Conservation (phyloP, 176 grass and related monocot genomes). For the Carex parvula region DNA sequence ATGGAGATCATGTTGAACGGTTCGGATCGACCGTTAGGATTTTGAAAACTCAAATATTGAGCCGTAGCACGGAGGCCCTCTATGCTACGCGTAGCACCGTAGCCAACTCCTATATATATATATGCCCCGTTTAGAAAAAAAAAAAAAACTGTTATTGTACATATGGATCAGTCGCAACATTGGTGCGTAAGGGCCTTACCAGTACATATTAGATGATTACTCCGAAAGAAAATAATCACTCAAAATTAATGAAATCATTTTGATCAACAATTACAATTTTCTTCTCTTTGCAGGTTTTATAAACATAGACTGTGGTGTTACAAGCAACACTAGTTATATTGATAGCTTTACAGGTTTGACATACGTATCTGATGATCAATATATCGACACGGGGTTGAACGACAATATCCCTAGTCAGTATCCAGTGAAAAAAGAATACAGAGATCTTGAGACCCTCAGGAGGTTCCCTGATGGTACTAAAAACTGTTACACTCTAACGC, state of each 20-base stretch:
- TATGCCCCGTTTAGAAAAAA: no score
- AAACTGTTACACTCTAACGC: slow-evolving; percentile 29
- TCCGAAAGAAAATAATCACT: not conserved
- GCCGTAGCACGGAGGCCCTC: no score
- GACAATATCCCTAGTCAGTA: slow-evolving; percentile 30
- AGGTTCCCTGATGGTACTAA: slow-evolving; percentile 27
- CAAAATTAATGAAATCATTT: not conserved
- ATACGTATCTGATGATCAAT: slow-evolving; percentile 57
- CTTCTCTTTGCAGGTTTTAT: slow-evolving; percentile 47
- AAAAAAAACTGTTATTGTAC: no score
- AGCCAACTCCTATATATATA: no score
- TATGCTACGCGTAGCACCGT: no score
- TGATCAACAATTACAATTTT: not conserved
- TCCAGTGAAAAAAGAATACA: not conserved
- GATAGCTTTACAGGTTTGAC: slow-evolving; percentile 30
- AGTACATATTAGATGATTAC: not conserved
- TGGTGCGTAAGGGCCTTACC: no score
- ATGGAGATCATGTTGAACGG: no score
- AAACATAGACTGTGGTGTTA: slow-evolving; percentile 57
- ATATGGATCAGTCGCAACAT: no score
- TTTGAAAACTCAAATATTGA: no score
- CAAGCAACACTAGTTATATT: slow-evolving; percentile 26
- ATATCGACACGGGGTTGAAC: slow-evolving; percentile 38
- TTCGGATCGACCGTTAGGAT: no score
- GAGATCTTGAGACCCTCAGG: slow-evolving; percentile 18